phyloP scores from a whole-genome alignment of 129 eudicot genomes.

The Flaveria brownii region DNA sequence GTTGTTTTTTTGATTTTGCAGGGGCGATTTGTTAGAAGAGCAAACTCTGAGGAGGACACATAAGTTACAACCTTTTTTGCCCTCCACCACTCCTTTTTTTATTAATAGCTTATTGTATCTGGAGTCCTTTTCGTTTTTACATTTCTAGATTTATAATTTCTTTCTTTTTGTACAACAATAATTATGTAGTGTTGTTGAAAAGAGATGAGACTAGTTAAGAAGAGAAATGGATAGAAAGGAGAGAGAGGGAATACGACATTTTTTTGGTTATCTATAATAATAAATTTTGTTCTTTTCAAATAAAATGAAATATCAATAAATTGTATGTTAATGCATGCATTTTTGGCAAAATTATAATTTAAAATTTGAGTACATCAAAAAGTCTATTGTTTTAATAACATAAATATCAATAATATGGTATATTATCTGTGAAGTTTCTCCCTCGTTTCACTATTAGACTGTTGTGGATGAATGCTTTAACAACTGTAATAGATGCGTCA shows the following conservation, averaged over 20 bases:
- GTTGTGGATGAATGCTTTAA: too few species aligned
- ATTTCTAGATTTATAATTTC: conserved; percentile 12
- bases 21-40: conserved; percentile 76
- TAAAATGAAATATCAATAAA: conserved; percentile 1
- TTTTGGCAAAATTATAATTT: too few species aligned
- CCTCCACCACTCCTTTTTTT: conserved; percentile 4
- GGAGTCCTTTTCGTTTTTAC: conserved; percentile 4
- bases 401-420: too few species aligned
- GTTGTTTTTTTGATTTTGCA: conserved; percentile 32
- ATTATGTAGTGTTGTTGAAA: conserved; percentile 23
- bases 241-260: conserved; percentile 16
- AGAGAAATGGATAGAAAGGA: conserved; percentile 36
- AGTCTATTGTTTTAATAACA: too few species aligned
- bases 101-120: conserved; percentile 3
- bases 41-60: conserved; percentile 46
- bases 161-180: conserved; percentile 13
- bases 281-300: conserved; percentile 15
- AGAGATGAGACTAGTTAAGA: conserved; percentile 36
- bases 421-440: too few species aligned
- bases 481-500: too few species aligned
- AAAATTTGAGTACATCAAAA: too few species aligned
- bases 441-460: too few species aligned
- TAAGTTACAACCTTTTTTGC: not conserved
- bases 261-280: conserved; percentile 25
- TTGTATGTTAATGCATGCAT: too few species aligned